These are phyloP conservation scores for Metschnikowia gelsemii DNA, from an alignment of 805 yeast genomes.

Conservation along the genomic window DNA sequence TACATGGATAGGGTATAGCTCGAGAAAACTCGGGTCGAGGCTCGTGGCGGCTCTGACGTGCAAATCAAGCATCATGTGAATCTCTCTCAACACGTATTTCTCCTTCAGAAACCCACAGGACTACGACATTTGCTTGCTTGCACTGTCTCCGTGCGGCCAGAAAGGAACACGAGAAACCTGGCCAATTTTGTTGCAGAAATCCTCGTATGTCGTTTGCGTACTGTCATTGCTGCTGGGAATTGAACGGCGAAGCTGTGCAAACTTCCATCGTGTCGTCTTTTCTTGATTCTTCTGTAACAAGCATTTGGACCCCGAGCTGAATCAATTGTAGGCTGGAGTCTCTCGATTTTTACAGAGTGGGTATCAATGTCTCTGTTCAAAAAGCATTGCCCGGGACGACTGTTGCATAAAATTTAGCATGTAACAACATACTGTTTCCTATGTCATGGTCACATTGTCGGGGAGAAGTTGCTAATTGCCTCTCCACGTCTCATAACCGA, in stretches of 20 bases:
- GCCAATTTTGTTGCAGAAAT: constrained; percentile 69
- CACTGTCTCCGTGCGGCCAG: too few relatives aligned
- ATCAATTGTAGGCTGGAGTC: constrained; percentile 86
- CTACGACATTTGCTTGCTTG: too few relatives aligned
- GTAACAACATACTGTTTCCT: too few relatives aligned
- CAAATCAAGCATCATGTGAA: constrained; percentile 47
- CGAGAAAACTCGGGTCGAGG: constrained; percentile 48
- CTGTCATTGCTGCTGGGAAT: constrained; percentile 89
- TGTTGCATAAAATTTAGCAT: too few relatives aligned
- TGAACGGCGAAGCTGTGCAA: constrained; percentile 93
- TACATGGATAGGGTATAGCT: constrained; percentile 47
- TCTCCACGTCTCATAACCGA: too few relatives aligned
- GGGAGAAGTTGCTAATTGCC: too few relatives aligned
- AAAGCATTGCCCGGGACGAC: constrained; percentile 97
- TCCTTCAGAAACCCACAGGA: too few relatives aligned
- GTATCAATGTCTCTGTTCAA: constrained; percentile 81
- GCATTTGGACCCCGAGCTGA: constrained; percentile 86
- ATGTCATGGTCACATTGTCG: too few relatives aligned
- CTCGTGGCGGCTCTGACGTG: constrained; percentile 48
- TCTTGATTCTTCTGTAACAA: constrained; percentile 83
- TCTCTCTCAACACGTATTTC: too few relatives aligned
- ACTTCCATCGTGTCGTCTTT: constrained; percentile 92
- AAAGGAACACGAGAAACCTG: constrained; percentile 87
- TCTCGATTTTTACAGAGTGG: constrained; percentile 90
- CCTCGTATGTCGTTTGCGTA: constrained; percentile 83